Evolutionary conservation across 805 yeast genomes (phyloP).

Genomic region (Diddensiella transvaalensis): DNA sequence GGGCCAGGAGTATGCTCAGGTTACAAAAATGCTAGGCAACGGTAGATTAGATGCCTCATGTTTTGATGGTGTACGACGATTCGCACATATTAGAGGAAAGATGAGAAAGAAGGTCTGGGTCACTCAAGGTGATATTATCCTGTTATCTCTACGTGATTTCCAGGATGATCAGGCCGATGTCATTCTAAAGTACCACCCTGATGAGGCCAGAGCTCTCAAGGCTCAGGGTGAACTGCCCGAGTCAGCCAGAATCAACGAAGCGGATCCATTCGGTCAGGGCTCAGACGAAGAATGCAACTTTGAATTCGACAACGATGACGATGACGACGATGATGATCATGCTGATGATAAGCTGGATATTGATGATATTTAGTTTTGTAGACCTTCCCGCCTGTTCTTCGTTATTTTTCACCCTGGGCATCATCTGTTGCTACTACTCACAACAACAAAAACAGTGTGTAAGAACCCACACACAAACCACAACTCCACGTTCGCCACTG

Average conservation of each 20-base stretch:
- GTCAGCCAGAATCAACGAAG: slow-evolving; percentile 94
- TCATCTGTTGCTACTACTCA: no score
- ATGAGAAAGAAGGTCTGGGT: slow-evolving; percentile 99
- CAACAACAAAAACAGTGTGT: no score
- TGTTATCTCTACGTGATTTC: slow-evolving; percentile 95
- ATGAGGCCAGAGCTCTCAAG: slow-evolving; percentile 96
- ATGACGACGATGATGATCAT: slow-evolving; percentile 60
- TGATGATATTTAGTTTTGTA: slow-evolving; percentile 79
- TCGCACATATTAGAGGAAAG: slow-evolving; percentile 98
- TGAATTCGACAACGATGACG: slow-evolving; percentile 94
- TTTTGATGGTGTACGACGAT: slow-evolving; percentile 89
- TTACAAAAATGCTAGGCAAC: slow-evolving; percentile 96
- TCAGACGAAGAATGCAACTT: slow-evolving; percentile 97
- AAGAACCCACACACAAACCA: background rate
- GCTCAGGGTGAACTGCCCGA: slow-evolving; percentile 96
- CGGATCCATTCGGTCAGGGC: slow-evolving; percentile 94
- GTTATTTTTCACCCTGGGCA: background rate
- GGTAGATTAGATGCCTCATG: slow-evolving; percentile 95
- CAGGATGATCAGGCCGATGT: slow-evolving; percentile 98
- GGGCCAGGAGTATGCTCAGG: slow-evolving; percentile 98
- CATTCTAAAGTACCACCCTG: slow-evolving; percentile 92
- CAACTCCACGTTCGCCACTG: background rate
- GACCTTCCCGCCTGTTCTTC: no score
- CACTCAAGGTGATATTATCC: slow-evolving; percentile 96
- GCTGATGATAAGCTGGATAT: slow-evolving; percentile 70